These are phyloP conservation scores for Ogataea pini DNA, from an alignment of 805 yeast genomes.

Conservation along the genomic window DNA sequence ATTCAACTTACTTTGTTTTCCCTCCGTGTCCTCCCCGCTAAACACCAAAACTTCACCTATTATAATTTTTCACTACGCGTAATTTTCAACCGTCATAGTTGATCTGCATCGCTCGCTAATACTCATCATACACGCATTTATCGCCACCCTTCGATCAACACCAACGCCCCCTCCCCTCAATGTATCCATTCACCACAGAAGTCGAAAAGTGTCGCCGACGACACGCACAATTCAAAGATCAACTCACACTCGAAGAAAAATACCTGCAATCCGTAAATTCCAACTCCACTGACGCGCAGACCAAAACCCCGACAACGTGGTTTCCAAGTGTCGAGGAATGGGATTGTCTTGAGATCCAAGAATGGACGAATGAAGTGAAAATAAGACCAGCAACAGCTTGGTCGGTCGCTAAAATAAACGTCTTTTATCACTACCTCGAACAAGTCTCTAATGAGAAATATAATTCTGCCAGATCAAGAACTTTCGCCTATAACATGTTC, in stretches of 20 bases:
- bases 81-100: background rate
- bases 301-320: constrained; percentile 13
- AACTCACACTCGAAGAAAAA: constrained; percentile 11
- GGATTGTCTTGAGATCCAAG: constrained; percentile 28
- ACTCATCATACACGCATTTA: too few species aligned
- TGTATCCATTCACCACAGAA: background rate
- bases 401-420: constrained; percentile 26
- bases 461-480: constrained; percentile 8
- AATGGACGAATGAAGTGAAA: constrained; percentile 19
- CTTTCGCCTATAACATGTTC: constrained; percentile 15
- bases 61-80: too few species aligned
- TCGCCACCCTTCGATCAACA: too few species aligned
- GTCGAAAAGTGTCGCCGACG: background rate
- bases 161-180: background rate
- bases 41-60: too few species aligned
- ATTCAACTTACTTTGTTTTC: too few species aligned
- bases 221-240: background rate
- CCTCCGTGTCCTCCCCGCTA: too few species aligned
- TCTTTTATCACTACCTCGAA: constrained; percentile 21
- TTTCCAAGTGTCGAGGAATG: constrained; percentile 23
- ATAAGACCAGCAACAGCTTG: constrained; percentile 29
- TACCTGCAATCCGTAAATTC: background rate
- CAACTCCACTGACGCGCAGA: background rate
- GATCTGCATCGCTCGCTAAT: background rate
- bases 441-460: constrained; percentile 17